Conservation (phyloP, 352 stramenopile species). For the Phytophthora hybrid region DNA sequence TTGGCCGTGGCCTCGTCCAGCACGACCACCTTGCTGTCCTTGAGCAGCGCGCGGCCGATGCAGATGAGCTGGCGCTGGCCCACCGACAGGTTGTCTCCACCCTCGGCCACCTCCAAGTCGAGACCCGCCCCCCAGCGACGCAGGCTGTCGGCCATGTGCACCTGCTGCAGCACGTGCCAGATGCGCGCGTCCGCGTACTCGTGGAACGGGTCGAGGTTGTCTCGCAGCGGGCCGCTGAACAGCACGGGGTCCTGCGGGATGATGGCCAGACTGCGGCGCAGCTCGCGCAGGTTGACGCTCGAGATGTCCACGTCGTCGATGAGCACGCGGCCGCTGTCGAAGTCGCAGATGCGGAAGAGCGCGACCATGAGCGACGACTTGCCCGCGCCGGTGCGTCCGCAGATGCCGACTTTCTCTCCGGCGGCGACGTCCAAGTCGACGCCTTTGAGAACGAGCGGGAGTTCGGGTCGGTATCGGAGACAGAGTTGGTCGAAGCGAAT, state of each 20-base stretch:
- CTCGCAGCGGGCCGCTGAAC: conserved; percentile 89
- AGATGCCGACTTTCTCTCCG: conserved; percentile 65
- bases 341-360: conserved; percentile 56
- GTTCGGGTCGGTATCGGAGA: conserved; percentile 49
- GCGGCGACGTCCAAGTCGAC: conserved; percentile 43
- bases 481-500: conserved; percentile 37
- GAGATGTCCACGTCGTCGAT: conserved; percentile 90
- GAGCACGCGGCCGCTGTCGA: conserved; percentile 71
- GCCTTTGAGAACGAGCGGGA: conserved; percentile 47
- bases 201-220: conserved; percentile 94
- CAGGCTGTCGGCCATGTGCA: conserved; percentile 77
- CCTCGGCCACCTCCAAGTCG: conserved; percentile 91
- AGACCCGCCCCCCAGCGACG: conserved; percentile 77
- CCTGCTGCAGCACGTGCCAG: conserved; percentile 63
- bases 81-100: conserved; percentile 89
- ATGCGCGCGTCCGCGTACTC: conserved; percentile 77
- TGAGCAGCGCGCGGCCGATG: conserved; percentile 94
- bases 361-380: conserved; percentile 54
- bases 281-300: conserved; percentile 45
- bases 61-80: conserved; percentile 94
- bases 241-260: conserved; percentile 90
- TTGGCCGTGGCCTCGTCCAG: conserved; percentile 96
- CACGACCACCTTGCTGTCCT: conserved; percentile 92
- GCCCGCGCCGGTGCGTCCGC: conserved; percentile 50
- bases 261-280: conserved; percentile 48